Percentiles rank a stretch among this genome's conserved stretches.
Evolutionary conservation across 1,284 basidiomycete genomes (phyloP).

Genomic region (Laetiporus sulphureus): DNA sequence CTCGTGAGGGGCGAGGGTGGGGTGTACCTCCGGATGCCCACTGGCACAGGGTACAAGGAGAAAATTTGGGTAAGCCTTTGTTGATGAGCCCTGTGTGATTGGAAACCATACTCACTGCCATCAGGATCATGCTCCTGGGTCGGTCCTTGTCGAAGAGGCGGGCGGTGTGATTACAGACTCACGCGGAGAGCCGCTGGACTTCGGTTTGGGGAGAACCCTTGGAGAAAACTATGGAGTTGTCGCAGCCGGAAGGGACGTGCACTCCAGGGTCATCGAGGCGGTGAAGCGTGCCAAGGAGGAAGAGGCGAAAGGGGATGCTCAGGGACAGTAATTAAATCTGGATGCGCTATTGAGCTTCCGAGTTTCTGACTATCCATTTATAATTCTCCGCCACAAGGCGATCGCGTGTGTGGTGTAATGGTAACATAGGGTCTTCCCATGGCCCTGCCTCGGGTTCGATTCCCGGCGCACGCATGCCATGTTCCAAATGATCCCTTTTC

Average conservation of each 20-base stretch:
- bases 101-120: constrained; percentile 1
- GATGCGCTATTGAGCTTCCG: too few species aligned
- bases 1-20: constrained; percentile 86
- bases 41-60: constrained; percentile 36
- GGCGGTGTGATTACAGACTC: constrained; percentile 87
- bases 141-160: constrained; percentile 82
- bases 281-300: constrained; percentile 61
- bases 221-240: constrained; percentile 87
- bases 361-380: too few species aligned
- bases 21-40: constrained; percentile 89
- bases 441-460: constrained; percentile 54
- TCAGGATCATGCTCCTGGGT: constrained; percentile 89
- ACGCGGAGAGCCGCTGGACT: constrained; percentile 74
- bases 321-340: too few species aligned
- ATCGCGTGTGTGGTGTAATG: constrained; percentile 28
- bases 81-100: constrained; percentile 71
- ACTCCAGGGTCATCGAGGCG: constrained; percentile 66
- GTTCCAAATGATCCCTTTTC: too few species aligned
- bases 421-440: constrained; percentile 38
- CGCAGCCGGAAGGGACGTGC: constrained; percentile 65
- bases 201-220: constrained; percentile 83
- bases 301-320: constrained; percentile 23
- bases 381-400: too few species aligned
- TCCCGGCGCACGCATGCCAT: constrained; percentile 51
- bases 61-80: constrained; percentile 54